Base-by-base conservation (phyloP, 306 rosid species). In the Begonia loranthoides region DNA sequence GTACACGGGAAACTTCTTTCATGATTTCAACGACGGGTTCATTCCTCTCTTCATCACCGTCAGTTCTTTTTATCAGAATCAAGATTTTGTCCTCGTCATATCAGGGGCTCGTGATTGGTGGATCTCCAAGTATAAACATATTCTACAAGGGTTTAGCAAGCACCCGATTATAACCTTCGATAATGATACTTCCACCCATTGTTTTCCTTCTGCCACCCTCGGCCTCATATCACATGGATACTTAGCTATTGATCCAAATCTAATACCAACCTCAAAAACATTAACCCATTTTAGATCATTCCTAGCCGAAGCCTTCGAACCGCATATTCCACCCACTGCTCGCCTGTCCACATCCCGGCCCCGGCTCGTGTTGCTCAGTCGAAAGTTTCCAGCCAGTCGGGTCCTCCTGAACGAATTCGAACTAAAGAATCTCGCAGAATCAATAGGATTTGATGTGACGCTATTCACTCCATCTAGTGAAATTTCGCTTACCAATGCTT, bases 1-100 rank as follows among this genome's bases (percentile, higher is more conserved):
- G 49, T 66, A 68, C 72, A 62, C 76, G 13, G 74, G 76, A 2
- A 75, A 74, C 81, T 60, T 75, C 63, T 79, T 51, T 52, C 85
- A 75, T 3, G 85, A 71, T 12, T 71, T 79, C 59, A 71, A 54
- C 5, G 79, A 74, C 10, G 85, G 74, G 6, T 53, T 79, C 60
- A 59, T 75, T 41, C 85, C 76, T 0, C 60, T 71, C 40, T 79
- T 16, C 62, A 71, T 75, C 58, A 69, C 70, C 11, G 1, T 59
- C 60, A 52, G 72, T 2, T 48, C 79, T 0, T 1, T 74, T 16
- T 36, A 65, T 4, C 33, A 13, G 2, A 22, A 54, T 6, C 72
- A 58, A 38, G 38, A 48, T 0, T 9, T 65, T 0, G 53, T 78
- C 44, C 61, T 77, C 1, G 76, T 72, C 40, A 49, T 81, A 15